Evolutionary conservation across 2,329 filamentous ascomycete genomes (phyloP), one percentile per base, ranked within the genome.

Genomic region (Fusarium sp.): DNA sequence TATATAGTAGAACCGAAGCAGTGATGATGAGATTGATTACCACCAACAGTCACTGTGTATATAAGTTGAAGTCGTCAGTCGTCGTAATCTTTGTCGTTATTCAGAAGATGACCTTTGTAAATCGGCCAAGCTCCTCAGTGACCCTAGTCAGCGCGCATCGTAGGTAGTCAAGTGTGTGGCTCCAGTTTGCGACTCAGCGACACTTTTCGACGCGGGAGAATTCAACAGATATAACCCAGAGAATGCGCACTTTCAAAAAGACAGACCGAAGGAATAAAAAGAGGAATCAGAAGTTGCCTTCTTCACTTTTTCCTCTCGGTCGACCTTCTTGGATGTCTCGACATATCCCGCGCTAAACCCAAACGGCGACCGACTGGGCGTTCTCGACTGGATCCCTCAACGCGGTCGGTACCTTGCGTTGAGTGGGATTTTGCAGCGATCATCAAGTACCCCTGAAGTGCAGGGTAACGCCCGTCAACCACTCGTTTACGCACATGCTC

Each of bases 401-500:
- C 10, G 5, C 2, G 33, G 24, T 68, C 2, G 33, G 24, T 68
- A 71, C 68, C 17, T 68, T 8, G 4, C 1, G 13, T 63, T 34
- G 2, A 20, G 42, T 40, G 33, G 1, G 4, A 33, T 11, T 2
- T 9, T 18, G 1, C 38, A 24, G 20, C 15, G 2, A 26, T 11
- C 4, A 1, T 2, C 2, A 68, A 52, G 68, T 70, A 70, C 34
- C 52, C 24, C 15, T n/a, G 3, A 22, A 39, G 42, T 56, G 20
- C 56, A 67, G 56, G 62, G 63, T 68, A 58, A 58, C 22, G 53
- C 58, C 62, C 53, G 55, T 68, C 55, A 50, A 18, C 65, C 68
- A 74, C 50, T 68, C 69, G 57, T 66, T 74, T 46, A 48, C 54
- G 73, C 73, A 75, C 73, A 75, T 75, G 73, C 48, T 55, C 58